phyloP scores from a whole-genome alignment of 1,284 basidiomycete genomes.

The Sutorius eximius region DNA sequence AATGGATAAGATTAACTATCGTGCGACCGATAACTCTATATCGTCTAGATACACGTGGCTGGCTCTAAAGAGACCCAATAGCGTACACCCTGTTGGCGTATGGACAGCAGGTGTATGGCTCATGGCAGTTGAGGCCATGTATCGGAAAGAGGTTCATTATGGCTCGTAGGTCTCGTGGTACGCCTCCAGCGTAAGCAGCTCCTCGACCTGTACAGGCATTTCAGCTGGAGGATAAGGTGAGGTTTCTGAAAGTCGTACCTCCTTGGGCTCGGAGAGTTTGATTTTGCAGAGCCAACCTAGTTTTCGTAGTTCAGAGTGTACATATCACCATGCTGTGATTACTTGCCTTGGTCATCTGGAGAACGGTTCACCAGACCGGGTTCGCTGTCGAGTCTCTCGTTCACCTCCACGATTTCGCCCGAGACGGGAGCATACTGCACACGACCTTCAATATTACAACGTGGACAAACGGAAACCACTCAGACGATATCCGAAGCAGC shows the following conservation, averaged over 20 bases:
- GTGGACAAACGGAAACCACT: constrained; percentile 27
- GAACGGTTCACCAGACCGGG: constrained; percentile 90
- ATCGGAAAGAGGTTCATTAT: constrained; percentile 15
- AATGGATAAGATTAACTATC: not conserved
- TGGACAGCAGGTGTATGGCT: not conserved
- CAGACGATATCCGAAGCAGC: constrained; percentile 91
- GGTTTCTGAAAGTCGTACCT: constrained; percentile 56
- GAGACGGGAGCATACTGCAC: constrained; percentile 88
- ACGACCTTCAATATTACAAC: constrained; percentile 9
- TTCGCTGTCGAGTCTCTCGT: constrained; percentile 66
- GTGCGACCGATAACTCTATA: constrained; percentile 1
- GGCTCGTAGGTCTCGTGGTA: constrained; percentile 77
- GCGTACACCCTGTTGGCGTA: not conserved
- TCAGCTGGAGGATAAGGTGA: not conserved
- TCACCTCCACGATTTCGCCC: constrained; percentile 81
- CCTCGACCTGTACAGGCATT: constrained; percentile 55
- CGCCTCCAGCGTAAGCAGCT: constrained; percentile 72
- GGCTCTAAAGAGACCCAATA: not conserved
- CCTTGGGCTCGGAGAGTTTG: constrained; percentile 73
- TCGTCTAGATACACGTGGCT: constrained; percentile 12
- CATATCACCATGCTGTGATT: not conserved
- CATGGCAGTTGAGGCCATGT: constrained; percentile 38
- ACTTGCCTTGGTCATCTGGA: constrained; percentile 80
- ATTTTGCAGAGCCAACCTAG: constrained; percentile 97
- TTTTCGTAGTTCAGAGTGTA: not conserved